Evolutionary conservation across 1,284 basidiomycete genomes (phyloP), one percentile per base, ranked within the genome.

Genomic region (Rhodotorula sp.): DNA sequence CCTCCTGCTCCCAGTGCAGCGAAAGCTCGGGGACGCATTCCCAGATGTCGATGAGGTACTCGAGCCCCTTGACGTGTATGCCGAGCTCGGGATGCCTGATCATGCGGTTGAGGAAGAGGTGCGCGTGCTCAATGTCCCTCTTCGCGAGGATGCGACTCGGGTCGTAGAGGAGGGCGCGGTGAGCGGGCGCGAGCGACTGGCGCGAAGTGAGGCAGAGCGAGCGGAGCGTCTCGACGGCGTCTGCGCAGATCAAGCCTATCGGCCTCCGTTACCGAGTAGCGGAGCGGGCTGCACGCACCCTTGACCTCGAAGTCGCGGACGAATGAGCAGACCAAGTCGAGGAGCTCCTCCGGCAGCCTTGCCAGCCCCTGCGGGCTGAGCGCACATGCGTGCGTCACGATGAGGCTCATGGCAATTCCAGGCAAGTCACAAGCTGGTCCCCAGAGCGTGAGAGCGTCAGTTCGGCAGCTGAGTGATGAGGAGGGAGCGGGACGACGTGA

Each of bases 241-340:
- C 51, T 63, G 51, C 19, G 17, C 8, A 7, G 10, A 12, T 17
- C 9, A 15, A 6, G 37, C 22, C 9, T 5, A 34, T 64, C 37
- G 29, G 29, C 29, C 17, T 3, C 32, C 17, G 41, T 2, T 10
- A 7, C 32, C 19, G 25, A 27, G 17, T 17, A 2, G 1, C 9
- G 29, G 8, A 25, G 34, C 7, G 19, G 9, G 25, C 22, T 3
- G 22, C 6, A 2, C 32, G 48, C 29, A 48, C 48, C 10, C 19
- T 22, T 13, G 44, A n/a, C 25, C 1, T 32, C 22, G 34, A 37
- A 12, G 5, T 41, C 56, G 41, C 46, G 12, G 8, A 65, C 37
- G 48, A 50, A 58, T 8, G 55, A 25, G 48, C 64, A 58, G 9
- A 59, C 41, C 22, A 59, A 21, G 64, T 65, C 64, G 41, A 59